These are phyloP conservation scores for Magnusiomyces fungicola DNA, from an alignment of 1,139 yeast genomes.

Conservation along the genomic window DNA sequence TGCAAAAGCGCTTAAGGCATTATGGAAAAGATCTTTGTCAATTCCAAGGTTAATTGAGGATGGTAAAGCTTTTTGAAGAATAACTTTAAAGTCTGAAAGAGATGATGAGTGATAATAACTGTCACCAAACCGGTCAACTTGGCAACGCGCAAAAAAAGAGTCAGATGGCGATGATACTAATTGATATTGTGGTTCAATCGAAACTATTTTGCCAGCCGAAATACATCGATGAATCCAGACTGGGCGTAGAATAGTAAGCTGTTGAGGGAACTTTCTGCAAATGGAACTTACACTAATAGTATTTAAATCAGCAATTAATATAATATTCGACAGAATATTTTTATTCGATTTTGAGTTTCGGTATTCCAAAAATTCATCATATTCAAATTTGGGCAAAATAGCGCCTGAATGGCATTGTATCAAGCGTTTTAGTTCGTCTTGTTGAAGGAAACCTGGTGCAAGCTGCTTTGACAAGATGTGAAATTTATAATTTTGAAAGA, in stretches of 20 bases:
- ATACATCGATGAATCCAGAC: conserved; percentile 69
- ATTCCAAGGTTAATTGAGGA: not conserved
- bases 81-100: conserved; percentile 2
- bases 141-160: conserved; percentile 14
- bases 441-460: conserved; percentile 30
- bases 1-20: conserved; percentile 3
- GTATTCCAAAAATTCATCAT: not conserved
- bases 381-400: conserved; percentile 21
- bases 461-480: conserved; percentile 37
- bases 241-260: conserved; percentile 54
- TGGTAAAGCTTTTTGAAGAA: conserved; percentile 8
- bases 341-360: not conserved
- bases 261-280: not conserved
- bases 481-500: conserved; percentile 29
- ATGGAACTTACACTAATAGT: conserved; percentile 1
- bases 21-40: conserved; percentile 5
- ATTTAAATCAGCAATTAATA: conserved; percentile 39
- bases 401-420: conserved; percentile 49
- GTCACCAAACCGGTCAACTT: conserved; percentile 30
- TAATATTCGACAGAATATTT: conserved; percentile 38
- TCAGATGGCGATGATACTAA: conserved; percentile 18
- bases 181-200: conserved; percentile 55
- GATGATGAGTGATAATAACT: conserved; percentile 18
- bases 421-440: conserved; percentile 35
- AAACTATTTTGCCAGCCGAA: conserved; percentile 37